Conservation (phyloP, 345 rosid genomes). For the Lepidium sativum region DNA sequence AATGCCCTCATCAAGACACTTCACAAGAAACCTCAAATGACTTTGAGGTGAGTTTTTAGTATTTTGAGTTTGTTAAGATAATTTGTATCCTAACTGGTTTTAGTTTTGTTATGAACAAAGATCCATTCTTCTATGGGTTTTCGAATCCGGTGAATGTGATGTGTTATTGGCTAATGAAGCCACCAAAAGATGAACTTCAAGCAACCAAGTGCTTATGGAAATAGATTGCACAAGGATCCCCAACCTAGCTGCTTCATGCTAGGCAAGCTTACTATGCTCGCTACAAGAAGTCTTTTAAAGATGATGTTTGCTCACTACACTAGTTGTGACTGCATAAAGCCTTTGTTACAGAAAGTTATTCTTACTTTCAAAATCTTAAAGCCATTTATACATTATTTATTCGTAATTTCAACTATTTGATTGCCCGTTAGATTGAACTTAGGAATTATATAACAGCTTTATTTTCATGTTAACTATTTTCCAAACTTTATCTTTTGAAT, state of each 20-base stretch:
- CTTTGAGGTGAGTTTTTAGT: conserved; percentile 44
- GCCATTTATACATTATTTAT: too few relatives aligned
- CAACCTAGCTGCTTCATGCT: conserved; percentile 50
- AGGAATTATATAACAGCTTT: too few relatives aligned
- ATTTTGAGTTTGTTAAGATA: neutral
- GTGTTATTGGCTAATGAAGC: conserved; percentile 66
- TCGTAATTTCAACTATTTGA: too few relatives aligned
- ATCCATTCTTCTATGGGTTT: conserved; percentile 47
- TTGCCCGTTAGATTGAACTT: too few relatives aligned
- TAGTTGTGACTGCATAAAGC: conserved; percentile 65
- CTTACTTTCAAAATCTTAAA: too few relatives aligned
- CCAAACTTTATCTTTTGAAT: too few relatives aligned
- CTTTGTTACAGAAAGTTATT: conserved; percentile 26
- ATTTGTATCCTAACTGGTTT: neutral
- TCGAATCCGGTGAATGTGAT: conserved; percentile 60
- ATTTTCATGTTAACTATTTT: too few relatives aligned
- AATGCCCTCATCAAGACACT: conserved; percentile 58
- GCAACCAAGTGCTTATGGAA: conserved; percentile 78
- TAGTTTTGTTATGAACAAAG: conserved; percentile 27
- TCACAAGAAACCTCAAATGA: conserved; percentile 58
- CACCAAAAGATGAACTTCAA: conserved; percentile 65
- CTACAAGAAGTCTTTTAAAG: conserved; percentile 67
- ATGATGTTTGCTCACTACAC: conserved; percentile 72
- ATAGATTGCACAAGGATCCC: conserved; percentile 65
- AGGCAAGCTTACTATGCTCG: conserved; percentile 67